Evolutionary conservation across 2,329 filamentous ascomycete genomes (phyloP).

Genomic region (Cadophora malorum): DNA sequence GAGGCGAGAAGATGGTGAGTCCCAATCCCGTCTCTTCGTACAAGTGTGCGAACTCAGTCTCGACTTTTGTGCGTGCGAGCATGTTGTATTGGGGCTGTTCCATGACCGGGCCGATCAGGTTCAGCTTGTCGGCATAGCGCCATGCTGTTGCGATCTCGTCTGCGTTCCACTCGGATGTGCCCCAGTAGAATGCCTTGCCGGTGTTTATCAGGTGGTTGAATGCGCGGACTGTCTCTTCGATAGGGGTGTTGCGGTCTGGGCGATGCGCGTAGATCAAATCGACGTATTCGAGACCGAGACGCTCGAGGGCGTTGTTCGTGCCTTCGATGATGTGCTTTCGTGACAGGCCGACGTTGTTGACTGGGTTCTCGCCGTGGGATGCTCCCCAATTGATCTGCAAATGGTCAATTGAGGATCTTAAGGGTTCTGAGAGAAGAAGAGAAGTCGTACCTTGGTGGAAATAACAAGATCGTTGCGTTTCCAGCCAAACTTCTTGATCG

Average conservation of each 20-base stretch:
- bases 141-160: slow-evolving; percentile 69
- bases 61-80: slow-evolving; percentile 65
- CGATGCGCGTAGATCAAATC: slow-evolving; percentile 69
- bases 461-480: slow-evolving; percentile 63
- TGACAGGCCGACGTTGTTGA: slow-evolving; percentile 72
- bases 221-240: slow-evolving; percentile 66
- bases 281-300: slow-evolving; percentile 62
- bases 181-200: slow-evolving; percentile 75
- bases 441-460: slow-evolving; percentile 55
- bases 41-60: slow-evolving; percentile 65
- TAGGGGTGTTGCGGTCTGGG: slow-evolving; percentile 62
- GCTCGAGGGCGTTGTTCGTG: slow-evolving; percentile 62
- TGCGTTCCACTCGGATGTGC: slow-evolving; percentile 71
- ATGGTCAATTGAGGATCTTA: slow-evolving; percentile 15
- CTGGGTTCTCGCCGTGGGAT: slow-evolving; percentile 63
- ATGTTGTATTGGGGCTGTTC: slow-evolving; percentile 74
- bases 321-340: slow-evolving; percentile 75
- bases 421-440: not conserved
- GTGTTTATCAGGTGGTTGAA: slow-evolving; percentile 74
- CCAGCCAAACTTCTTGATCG: slow-evolving; percentile 63
- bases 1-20: slow-evolving; percentile 67
- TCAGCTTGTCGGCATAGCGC: slow-evolving; percentile 64
- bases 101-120: slow-evolving; percentile 67
- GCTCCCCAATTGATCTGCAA: slow-evolving; percentile 67
- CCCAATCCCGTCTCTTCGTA: slow-evolving; percentile 66